These are phyloP conservation scores for Penicillium bovifimosum DNA, from an alignment of 495 filamentous ascomycete genomes.

Conservation along the genomic window DNA sequence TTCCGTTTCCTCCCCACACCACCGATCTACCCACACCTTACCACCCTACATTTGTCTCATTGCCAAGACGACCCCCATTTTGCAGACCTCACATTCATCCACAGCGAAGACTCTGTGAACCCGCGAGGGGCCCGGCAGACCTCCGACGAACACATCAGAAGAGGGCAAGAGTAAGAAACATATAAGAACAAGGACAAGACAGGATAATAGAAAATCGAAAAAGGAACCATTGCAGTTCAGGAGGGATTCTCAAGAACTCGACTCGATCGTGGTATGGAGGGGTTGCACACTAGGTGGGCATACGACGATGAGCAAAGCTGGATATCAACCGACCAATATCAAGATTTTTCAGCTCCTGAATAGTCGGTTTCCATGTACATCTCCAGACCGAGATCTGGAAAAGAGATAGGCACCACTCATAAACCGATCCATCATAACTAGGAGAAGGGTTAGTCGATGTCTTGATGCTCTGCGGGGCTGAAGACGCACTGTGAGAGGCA, in stretches of 20 bases:
- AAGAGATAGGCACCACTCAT: constrained; percentile 6
- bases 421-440: constrained; percentile 1
- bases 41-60: background rate
- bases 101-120: background rate
- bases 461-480: no score
- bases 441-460: background rate
- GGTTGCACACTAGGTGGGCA: background rate
- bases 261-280: background rate
- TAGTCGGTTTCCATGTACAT: background rate
- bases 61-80: background rate
- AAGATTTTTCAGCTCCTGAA: background rate
- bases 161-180: constrained; percentile 1
- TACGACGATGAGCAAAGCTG: background rate
- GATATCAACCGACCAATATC: background rate
- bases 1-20: background rate
- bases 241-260: background rate
- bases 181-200: background rate
- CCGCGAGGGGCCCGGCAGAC: background rate
- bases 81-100: background rate
- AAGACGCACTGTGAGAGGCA: constrained; percentile 1
- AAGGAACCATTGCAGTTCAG: constrained; percentile 1
- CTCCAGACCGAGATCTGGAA: background rate
- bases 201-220: constrained; percentile 5
- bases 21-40: background rate
- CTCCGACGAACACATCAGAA: constrained; percentile 10